A percentile compares a stretch with the other conserved stretches of the same genome.
These are phyloP conservation scores for Wickerhamomyces chambardii DNA, from an alignment of 805 yeast species.

Conservation along the genomic window DNA sequence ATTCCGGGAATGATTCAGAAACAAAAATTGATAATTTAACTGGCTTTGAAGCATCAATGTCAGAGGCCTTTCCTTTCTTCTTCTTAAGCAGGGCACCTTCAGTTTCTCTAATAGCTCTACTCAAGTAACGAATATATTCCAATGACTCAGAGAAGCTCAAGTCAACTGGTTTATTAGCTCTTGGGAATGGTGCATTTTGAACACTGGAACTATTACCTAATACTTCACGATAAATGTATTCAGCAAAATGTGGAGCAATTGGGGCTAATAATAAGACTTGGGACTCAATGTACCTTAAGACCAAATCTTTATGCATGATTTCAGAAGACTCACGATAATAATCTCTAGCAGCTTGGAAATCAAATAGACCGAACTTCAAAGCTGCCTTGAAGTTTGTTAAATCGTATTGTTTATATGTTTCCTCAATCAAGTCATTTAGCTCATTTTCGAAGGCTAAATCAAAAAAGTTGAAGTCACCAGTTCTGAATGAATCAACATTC, in stretches of 20 bases:
- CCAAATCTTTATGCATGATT: conserved; percentile 77
- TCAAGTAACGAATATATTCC: conserved; percentile 67
- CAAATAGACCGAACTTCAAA: conserved; percentile 85
- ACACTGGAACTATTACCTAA: conserved; percentile 58
- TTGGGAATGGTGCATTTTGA: conserved; percentile 76
- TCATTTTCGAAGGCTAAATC: conserved; percentile 91
- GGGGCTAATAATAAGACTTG: conserved; percentile 86
- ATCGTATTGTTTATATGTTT: conserved; percentile 62
- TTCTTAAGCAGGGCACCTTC: conserved; percentile 80
- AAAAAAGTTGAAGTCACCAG: conserved; percentile 51
- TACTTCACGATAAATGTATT: conserved; percentile 79
- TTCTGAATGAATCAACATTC: conserved; percentile 42
- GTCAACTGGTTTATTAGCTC: conserved; percentile 59
- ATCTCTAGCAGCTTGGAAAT: conserved; percentile 92
- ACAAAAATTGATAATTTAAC: conserved; percentile 65
- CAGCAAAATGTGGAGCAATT: conserved; percentile 93
- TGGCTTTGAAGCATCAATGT: conserved; percentile 68
- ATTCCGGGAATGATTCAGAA: conserved; percentile 82
- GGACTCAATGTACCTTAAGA: conserved; percentile 72
- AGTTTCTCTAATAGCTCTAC: conserved; percentile 85
- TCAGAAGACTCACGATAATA: conserved; percentile 77
- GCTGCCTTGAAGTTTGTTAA: conserved; percentile 81
- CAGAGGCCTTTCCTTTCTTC: conserved; percentile 78
- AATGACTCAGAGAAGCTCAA: conserved; percentile 56
- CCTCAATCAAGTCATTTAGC: conserved; percentile 73